phyloP scores from a whole-genome alignment of 495 filamentous ascomycete genomes.

The Neurospora sp. region DNA sequence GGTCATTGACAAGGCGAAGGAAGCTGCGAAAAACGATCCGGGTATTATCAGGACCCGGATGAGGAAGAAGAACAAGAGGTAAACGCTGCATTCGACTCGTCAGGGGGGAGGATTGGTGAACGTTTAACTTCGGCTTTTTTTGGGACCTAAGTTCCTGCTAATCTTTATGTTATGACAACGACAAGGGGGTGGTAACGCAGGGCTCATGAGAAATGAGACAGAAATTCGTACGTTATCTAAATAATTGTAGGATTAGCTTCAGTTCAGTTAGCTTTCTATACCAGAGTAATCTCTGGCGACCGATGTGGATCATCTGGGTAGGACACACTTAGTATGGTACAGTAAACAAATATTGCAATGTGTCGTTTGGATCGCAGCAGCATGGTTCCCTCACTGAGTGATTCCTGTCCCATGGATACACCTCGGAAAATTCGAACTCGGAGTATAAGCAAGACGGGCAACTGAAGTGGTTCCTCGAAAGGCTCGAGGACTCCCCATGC shows the following conservation, averaged over 20 bases:
- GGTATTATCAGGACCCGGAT: conserved; percentile 18
- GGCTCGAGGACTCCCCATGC: neutral
- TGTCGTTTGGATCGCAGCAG: neutral
- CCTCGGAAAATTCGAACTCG: neutral
- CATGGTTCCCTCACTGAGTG: neutral
- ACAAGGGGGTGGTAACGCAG: neutral
- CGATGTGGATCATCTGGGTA: neutral
- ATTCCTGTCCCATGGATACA: neutral
- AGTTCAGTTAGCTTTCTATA: neutral
- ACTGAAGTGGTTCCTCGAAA: neutral
- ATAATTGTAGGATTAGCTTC: neutral
- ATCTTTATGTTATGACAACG: neutral
- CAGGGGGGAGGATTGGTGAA: neutral
- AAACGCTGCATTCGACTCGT: neutral
- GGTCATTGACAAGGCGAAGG: conserved; percentile 4
- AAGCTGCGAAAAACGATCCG: conserved; percentile 12
- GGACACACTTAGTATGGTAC: neutral
- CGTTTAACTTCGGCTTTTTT: neutral
- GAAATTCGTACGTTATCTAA: neutral
- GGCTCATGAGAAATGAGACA: neutral
- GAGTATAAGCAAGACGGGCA: neutral
- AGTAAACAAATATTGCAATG: neutral
- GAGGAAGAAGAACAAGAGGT: conserved; percentile 14
- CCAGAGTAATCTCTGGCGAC: neutral
- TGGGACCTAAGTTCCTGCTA: neutral